These are phyloP conservation scores for Biscutella laevigata DNA, from an alignment of 441 rosid genomes.

Conservation along the genomic window DNA sequence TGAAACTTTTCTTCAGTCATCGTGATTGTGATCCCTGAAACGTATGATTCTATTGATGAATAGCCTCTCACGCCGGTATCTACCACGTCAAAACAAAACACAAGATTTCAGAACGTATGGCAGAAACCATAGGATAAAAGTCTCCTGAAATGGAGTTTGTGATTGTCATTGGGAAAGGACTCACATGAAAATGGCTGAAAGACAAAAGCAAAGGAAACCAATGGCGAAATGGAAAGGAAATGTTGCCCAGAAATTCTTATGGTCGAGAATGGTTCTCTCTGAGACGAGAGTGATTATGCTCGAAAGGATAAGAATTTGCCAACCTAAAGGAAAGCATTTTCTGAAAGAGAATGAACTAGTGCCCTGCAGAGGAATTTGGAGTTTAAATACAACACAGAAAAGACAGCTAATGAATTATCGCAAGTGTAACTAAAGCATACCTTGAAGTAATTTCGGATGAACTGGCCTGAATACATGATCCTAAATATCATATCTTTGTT, in stretches of 20 bases:
- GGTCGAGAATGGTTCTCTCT: slow-evolving; percentile 55
- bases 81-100: slow-evolving; percentile 9
- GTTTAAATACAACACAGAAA: background rate
- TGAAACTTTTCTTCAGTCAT: slow-evolving; percentile 6
- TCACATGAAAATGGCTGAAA: slow-evolving; percentile 59
- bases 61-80: slow-evolving; percentile 58
- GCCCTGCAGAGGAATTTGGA: slow-evolving; percentile 32
- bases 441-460: slow-evolving; percentile 70
- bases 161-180: slow-evolving; percentile 17
- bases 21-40: slow-evolving; percentile 41
- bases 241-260: slow-evolving; percentile 53
- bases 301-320: slow-evolving; percentile 49
- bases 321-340: slow-evolving; percentile 66
- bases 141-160: background rate
- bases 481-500: slow-evolving; percentile 62
- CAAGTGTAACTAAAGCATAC: slow-evolving; percentile 30
- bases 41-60: slow-evolving; percentile 60
- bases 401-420: no score
- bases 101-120: background rate
- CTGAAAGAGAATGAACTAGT: slow-evolving; percentile 52
- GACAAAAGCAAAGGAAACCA: slow-evolving; percentile 62
- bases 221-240: slow-evolving; percentile 54
- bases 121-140: no score
- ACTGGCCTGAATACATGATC: slow-evolving; percentile 57
- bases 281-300: slow-evolving; percentile 50